A percentile compares a stretch with the other conserved stretches of the same genome.
These are phyloP conservation scores for Dovyalis caffra DNA, from an alignment of 345 rosid species.

Conservation along the genomic window DNA sequence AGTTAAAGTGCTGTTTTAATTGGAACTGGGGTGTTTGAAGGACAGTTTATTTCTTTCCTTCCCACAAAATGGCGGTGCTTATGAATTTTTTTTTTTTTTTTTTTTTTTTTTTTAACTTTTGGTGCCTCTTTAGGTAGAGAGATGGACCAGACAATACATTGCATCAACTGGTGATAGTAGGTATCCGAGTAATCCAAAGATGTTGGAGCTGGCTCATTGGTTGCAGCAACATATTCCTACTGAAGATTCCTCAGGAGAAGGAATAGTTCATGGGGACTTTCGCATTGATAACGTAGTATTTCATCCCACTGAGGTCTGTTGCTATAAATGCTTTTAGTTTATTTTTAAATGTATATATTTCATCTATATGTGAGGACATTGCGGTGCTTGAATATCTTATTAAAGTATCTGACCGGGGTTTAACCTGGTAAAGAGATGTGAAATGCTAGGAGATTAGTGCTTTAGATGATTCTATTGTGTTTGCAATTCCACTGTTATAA, in stretches of 20 bases:
- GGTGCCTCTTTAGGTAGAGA: constrained; percentile 58
- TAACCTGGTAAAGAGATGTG: not conserved
- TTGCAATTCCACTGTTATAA: not conserved
- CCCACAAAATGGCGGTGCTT: constrained; percentile 3
- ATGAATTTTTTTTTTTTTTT: not conserved
- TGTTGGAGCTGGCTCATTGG: constrained; percentile 77
- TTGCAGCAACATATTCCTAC: constrained; percentile 58
- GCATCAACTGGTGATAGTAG: constrained; percentile 83
- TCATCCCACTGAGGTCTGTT: constrained; percentile 79
- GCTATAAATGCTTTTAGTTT: not conserved
- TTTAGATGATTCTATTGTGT: constrained; percentile 8
- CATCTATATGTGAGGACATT: not conserved
- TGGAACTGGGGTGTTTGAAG: not conserved
- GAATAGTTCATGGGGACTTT: constrained; percentile 94
- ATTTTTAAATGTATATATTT: not conserved
- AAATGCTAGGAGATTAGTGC: not conserved
- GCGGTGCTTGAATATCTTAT: not conserved
- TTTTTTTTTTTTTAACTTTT: too few species aligned
- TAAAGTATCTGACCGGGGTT: not conserved
- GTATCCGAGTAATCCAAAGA: constrained; percentile 68
- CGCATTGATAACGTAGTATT: constrained; percentile 90
- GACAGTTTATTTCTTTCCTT: not conserved
- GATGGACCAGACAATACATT: constrained; percentile 88
- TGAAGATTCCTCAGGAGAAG: constrained; percentile 77
- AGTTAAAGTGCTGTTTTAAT: not conserved